phyloP scores from a whole-genome alignment of 257 asterid genomes.

The Marsdenia floribunda region DNA sequence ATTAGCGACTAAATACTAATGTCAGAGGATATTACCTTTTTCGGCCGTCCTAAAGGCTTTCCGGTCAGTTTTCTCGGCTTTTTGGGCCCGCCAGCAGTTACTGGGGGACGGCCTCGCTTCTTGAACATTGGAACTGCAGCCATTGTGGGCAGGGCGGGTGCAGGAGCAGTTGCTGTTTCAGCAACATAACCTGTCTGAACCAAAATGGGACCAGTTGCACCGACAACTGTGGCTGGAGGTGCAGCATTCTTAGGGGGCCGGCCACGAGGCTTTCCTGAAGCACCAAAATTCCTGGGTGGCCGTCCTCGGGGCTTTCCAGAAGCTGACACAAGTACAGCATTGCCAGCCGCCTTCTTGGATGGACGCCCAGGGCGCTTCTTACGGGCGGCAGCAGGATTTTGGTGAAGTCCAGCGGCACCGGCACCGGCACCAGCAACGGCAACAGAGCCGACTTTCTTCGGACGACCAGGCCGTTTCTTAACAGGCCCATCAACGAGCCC shows the following conservation, averaged over 20 bases:
- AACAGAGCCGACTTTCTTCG: not conserved
- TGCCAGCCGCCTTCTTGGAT: conserved; percentile 23
- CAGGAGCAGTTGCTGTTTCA: conserved; percentile 20
- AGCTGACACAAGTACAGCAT: not conserved
- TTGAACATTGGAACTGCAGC: conserved; percentile 17
- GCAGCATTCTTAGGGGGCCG: conserved; percentile 49
- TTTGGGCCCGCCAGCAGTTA: conserved; percentile 30
- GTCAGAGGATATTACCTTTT: conserved; percentile 44
- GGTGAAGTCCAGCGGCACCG: not conserved
- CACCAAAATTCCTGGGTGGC: conserved; percentile 5
- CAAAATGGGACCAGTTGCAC: conserved; percentile 9
- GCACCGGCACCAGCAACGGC: no score
- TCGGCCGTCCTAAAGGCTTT: conserved; percentile 76
- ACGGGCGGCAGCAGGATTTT: not conserved
- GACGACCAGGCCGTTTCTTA: conserved; percentile 19
- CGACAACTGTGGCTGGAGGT: conserved; percentile 18
- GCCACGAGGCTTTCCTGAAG: conserved; percentile 59
- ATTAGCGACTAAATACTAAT: not conserved
- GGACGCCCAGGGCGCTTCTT: conserved; percentile 77
- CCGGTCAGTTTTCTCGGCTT: conserved; percentile 48
- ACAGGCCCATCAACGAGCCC: conserved; percentile 42
- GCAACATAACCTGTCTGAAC: conserved; percentile 23
- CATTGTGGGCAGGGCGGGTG: conserved; percentile 8
- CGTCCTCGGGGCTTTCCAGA: conserved; percentile 4
- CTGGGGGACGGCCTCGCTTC: conserved; percentile 74